phyloP scores from a whole-genome alignment of 352 stramenopile species.

The Phytophthora chlamydospora region DNA sequence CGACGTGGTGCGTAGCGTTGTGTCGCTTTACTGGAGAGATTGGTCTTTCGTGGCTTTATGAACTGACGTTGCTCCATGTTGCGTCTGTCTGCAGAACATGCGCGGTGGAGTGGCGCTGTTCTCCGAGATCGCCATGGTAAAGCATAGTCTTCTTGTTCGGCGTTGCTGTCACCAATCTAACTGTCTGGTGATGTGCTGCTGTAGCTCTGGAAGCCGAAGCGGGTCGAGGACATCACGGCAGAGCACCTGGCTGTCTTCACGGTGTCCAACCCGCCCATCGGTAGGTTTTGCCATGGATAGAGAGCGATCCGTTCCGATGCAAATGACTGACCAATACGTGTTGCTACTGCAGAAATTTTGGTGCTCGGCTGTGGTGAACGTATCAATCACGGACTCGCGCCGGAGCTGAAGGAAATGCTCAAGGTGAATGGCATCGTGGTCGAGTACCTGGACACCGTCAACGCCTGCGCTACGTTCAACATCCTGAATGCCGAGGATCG shows the following conservation, averaged over 20 bases:
- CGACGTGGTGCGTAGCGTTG: conserved; percentile 52
- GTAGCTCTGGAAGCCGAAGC: conserved; percentile 81
- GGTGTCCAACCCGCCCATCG: conserved; percentile 73
- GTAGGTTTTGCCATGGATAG: conserved; percentile 25
- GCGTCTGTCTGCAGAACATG: conserved; percentile 61
- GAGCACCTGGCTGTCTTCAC: conserved; percentile 81
- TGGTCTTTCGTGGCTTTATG: too few species aligned
- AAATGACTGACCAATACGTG: conserved; percentile 3
- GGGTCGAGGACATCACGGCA: conserved; percentile 82
- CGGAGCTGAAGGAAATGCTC: conserved; percentile 74
- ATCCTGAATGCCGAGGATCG: conserved; percentile 92
- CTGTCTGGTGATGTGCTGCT: background rate
- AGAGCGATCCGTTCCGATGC: background rate
- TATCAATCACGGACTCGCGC: conserved; percentile 65
- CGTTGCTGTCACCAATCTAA: background rate
- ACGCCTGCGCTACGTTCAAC: conserved; percentile 91
- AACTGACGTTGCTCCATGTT: background rate
- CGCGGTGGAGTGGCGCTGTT: conserved; percentile 74
- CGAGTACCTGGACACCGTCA: conserved; percentile 85
- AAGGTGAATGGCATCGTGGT: conserved; percentile 87
- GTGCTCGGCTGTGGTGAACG: conserved; percentile 76
- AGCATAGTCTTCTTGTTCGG: background rate
- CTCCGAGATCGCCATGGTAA: conserved; percentile 80
- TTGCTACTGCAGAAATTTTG: conserved; percentile 62
- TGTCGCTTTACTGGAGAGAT: background rate